Conservation (phyloP, 2,329 filamentous ascomycete species). For the Trichoderma atroviride region DNA sequence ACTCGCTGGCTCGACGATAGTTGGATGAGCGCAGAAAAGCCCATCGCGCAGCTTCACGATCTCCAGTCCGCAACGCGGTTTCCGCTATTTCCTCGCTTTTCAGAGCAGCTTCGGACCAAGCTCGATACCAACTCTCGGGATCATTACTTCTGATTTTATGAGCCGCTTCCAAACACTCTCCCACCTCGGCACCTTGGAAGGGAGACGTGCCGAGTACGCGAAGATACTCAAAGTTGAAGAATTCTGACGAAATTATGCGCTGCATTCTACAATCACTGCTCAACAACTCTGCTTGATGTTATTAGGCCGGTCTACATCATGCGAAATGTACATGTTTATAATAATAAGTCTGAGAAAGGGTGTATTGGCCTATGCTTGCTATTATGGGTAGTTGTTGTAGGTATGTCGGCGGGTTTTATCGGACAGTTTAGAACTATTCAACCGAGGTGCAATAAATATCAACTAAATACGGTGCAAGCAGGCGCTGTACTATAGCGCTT, state of each 20-base stretch:
- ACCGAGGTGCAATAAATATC: no score
- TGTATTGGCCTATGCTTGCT: no score
- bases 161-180: neutral
- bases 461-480: no score
- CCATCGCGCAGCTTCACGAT: neutral
- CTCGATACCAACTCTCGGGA: neutral
- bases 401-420: no score
- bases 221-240: slow-evolving; percentile 12
- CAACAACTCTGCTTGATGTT: no score
- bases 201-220: slow-evolving; percentile 2
- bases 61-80: neutral
- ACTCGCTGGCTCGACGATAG: neutral
- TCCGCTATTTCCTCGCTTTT: slow-evolving; percentile 4
- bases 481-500: no score
- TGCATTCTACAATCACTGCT: neutral
- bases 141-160: neutral
- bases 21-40: neutral
- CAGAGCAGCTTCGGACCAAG: neutral
- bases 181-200: neutral
- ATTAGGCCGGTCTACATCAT: no score
- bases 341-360: no score
- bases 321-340: no score
- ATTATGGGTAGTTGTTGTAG: no score
- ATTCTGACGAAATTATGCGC: slow-evolving; percentile 7
- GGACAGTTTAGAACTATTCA: no score